These are phyloP conservation scores for Colletotrichum musae DNA, from an alignment of 2,329 filamentous ascomycete genomes.

Conservation along the genomic window DNA sequence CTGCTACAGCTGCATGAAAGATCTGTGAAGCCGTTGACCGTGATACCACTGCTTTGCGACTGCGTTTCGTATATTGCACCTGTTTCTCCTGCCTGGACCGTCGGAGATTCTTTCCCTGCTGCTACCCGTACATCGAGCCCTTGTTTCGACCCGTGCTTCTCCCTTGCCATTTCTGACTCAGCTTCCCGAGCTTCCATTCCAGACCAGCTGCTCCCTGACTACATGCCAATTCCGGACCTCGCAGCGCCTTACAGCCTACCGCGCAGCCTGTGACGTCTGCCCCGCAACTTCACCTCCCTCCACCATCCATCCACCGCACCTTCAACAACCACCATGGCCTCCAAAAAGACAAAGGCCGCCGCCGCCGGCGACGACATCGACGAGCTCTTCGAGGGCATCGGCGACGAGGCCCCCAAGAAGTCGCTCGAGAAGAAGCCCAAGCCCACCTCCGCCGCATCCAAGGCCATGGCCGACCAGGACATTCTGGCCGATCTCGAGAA, in stretches of 20 bases:
- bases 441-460: constrained; percentile 64
- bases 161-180: constrained; percentile 31
- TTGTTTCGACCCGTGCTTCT: constrained; percentile 18
- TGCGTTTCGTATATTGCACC: neutral
- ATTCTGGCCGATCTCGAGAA: constrained; percentile 90
- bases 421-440: constrained; percentile 58
- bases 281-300: constrained; percentile 29
- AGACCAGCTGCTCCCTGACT: neutral
- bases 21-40: neutral
- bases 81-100: constrained; percentile 6
- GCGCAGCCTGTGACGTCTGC: constrained; percentile 28
- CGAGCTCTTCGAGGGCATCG: constrained; percentile 76
- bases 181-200: constrained; percentile 28
- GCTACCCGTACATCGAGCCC: constrained; percentile 2
- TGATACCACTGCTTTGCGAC: neutral
- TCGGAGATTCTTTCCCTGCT: neutral
- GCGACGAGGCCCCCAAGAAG: constrained; percentile 67
- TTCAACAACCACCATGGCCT: constrained; percentile 62
- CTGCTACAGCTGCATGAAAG: no score
- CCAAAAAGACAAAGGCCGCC: constrained; percentile 71
- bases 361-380: constrained; percentile 74
- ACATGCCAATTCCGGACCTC: neutral
- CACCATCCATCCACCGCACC: constrained; percentile 25
- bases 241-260: neutral
- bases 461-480: constrained; percentile 74